Base-by-base conservation (phyloP, 345 rosid genomes). In the Euphorbia pulcherrima region DNA sequence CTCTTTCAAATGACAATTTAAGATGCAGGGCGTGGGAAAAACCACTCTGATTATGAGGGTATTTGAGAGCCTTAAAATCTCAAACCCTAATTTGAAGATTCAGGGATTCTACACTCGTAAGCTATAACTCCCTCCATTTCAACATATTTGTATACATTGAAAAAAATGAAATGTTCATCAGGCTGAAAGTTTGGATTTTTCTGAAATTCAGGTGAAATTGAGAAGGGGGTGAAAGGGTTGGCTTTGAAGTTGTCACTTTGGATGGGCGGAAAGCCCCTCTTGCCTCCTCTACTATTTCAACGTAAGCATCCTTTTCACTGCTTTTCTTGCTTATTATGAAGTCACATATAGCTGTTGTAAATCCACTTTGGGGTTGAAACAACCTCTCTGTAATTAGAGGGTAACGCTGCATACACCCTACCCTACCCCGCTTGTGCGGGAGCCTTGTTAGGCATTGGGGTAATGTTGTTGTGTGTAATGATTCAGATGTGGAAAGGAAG, bases 61-160 rank as follows among this genome's bases (percentile, higher is more conserved):
- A 55, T 76, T 76, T 35, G 90, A 89, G 33, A 77, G 58, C 68
- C 82, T 87, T 59, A 85, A 62, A 60, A 27, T 62, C 62, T 85
- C 83, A 9, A 77, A 78, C 71, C 85, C 88, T 44, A 74, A 64
- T 71, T 60, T 84, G 66, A 89, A 81, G 75, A 71, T 86, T 58
- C 90, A 83, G 67, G 90, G 96, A 3, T 89, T 89, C 82, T 84
- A 81, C 67, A 82, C 95, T 24, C 70, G 89, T 84, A 77, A 16
- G 74, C 27, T 53, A 37, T 39, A 2, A 60, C 2, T 56, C 27
- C 59, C 30, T 54, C 14, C 52, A 52, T 16, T 10, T n/a, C n/a
- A 14, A 3, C 12, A 11, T 33, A 21, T 56, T 23, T 53, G 9
- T 10, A 11, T 53, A 10, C 24, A 10, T 26, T 62, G 41, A 35